Base-by-base conservation (phyloP, 1,284 basidiomycete species). In the Volvariella surrecta region DNA sequence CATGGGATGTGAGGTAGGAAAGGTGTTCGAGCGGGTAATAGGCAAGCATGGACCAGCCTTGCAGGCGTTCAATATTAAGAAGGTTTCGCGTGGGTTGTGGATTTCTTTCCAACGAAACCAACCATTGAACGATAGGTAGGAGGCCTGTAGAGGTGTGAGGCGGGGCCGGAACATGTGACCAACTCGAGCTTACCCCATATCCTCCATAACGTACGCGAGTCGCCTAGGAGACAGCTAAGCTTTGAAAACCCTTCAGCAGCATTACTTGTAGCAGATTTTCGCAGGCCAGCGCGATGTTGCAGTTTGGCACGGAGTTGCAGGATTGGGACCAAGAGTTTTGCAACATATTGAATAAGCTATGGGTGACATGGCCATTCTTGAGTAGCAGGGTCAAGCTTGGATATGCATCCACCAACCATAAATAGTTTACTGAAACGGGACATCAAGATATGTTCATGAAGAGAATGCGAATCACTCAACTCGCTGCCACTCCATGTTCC, bases 11-110 rank as follows among this genome's bases (percentile, higher is more conserved):
- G 45, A 91, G 68, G 57, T 86, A 90, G 54, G 74, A 82, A 22
- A 85, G 59, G 53, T 90, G 85, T 54, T 91, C 87, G 42, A 91
- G 68, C 1, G 86, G 87, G 55, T 85, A 91, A 64, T 85, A 91
- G 1, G 68, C 72, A 15, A 91, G 65, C 87, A 91, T 89, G 1
- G 82, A 77, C 81, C 85, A 87, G 15, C 81, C 86, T 58, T 91
- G 88, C 7, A 89, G 64, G 19, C 85, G 79, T 54, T 91, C 85
- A 39, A 91, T 84, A 7, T 75, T 85, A 43, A 79, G 75, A 17
- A 87, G 68, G 34, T 68, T 69, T 7, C 79, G 71, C 2, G 86
- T 87, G 1, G 80, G 77, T 11, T 79, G 78, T 2, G 77, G 78
- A 40, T 61, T 74, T 24, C 78, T 76, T 57, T 89, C 86, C 48